Conservation (phyloP, 2,329 filamentous ascomycete genomes). For the Pyricularia sp. region DNA sequence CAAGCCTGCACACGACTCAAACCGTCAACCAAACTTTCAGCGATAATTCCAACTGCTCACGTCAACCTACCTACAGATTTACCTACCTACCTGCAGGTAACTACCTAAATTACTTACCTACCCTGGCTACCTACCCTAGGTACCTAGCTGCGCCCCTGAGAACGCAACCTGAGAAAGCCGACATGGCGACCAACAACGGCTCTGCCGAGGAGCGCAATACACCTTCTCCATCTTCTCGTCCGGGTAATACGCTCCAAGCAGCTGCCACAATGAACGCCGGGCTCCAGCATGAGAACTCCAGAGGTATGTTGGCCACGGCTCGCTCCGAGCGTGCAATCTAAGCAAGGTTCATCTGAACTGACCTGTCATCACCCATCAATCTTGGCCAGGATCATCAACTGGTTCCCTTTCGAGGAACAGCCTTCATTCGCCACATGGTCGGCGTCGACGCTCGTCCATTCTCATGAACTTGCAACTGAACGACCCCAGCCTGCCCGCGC, state of each 20-base stretch:
- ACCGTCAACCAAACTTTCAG: background rate
- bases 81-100: background rate
- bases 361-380: background rate
- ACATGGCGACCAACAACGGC: background rate
- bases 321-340: constrained; percentile 5
- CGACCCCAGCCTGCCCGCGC: constrained; percentile 52
- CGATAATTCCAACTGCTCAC: background rate
- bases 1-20: background rate
- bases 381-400: constrained; percentile 25
- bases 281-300: constrained; percentile 50
- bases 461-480: constrained; percentile 64
- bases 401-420: constrained; percentile 34
- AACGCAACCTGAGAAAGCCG: background rate
- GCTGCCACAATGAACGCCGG: constrained; percentile 68
- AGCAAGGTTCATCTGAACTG: background rate
- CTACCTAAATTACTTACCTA: background rate
- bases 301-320: constrained; percentile 30
- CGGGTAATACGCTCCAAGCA: constrained; percentile 60
- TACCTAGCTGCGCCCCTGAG: background rate
- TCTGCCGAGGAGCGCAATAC: constrained; percentile 26
- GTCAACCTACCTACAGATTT: background rate
- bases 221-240: constrained; percentile 48
- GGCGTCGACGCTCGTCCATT: constrained; percentile 53
- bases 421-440: constrained; percentile 29
- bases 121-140: background rate